phyloP scores from a whole-genome alignment of 371 early-diverging fungal genomes.

The Rhizomucor miehei region DNA sequence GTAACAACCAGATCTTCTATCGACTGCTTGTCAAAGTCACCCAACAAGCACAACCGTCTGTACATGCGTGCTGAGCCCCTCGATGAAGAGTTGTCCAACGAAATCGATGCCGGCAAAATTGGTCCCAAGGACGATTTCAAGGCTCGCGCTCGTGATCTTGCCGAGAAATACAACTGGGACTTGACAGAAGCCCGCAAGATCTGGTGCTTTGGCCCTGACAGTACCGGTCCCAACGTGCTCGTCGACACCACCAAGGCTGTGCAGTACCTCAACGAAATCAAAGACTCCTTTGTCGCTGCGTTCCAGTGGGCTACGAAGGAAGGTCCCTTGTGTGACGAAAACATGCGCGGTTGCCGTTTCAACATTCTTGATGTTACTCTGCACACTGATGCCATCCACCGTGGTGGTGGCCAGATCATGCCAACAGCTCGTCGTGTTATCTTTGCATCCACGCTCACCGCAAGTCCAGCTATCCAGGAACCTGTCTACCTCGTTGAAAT shows the following conservation, averaged over 20 bases:
- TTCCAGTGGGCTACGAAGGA: constrained; percentile 95
- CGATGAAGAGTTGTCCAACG: constrained; percentile 77
- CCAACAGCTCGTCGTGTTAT: constrained; percentile 87
- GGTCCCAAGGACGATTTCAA: constrained; percentile 93
- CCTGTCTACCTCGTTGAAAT: constrained; percentile 97
- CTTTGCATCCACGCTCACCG: constrained; percentile 88
- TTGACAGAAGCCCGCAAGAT: constrained; percentile 98
- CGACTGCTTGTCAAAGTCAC: constrained; percentile 91
- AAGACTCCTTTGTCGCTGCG: constrained; percentile 95
- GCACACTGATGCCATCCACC: constrained; percentile 99
- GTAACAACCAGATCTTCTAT: constrained; percentile 78
- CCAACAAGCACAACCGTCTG: constrained; percentile 99
- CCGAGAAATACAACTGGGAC: constrained; percentile 90
- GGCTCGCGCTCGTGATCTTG: constrained; percentile 88
- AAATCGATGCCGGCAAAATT: constrained; percentile 86
- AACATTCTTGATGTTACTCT: constrained; percentile 95
- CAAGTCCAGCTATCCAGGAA: constrained; percentile 92
- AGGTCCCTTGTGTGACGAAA: constrained; percentile 93
- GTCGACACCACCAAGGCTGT: constrained; percentile 98
- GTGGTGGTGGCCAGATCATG: constrained; percentile 96
- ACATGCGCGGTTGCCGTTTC: constrained; percentile 94
- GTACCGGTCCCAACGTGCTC: constrained; percentile 87
- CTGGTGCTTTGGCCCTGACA: constrained; percentile 98
- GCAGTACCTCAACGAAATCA: constrained; percentile 98
- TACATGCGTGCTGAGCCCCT: constrained; percentile 95